A percentile compares a stretch with the other conserved stretches of the same genome.
phyloP scores from a whole-genome alignment of 1,139 yeast genomes.

The Nakaseomyces sp. region DNA sequence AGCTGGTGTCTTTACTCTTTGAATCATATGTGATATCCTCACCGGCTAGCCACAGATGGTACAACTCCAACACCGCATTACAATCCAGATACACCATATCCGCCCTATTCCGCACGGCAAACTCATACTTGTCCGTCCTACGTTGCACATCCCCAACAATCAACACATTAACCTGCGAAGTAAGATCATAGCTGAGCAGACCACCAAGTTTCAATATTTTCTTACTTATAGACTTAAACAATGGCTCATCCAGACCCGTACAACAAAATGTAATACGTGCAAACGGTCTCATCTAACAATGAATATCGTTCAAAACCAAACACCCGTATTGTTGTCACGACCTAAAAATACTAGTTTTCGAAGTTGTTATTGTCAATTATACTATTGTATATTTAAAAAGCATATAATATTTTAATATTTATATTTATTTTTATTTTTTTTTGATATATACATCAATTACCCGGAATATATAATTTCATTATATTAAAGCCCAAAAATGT shows the following conservation, averaged over 20 bases:
- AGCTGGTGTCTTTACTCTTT: constrained; percentile 8
- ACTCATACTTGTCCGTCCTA: constrained; percentile 23
- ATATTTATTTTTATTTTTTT: too few relatives aligned
- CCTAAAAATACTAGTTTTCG: too few relatives aligned
- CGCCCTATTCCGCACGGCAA: constrained; percentile 23
- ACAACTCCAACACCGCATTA: constrained; percentile 18
- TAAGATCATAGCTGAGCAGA: constrained; percentile 22
- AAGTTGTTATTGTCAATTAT: too few relatives aligned
- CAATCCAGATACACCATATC: constrained; percentile 25
- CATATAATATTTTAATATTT: too few relatives aligned
- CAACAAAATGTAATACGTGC: constrained; percentile 28
- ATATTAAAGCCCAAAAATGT: too few relatives aligned
- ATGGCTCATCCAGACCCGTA: constrained; percentile 23
- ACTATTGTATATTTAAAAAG: too few relatives aligned
- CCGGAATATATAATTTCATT: too few relatives aligned
- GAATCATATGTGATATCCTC: constrained; percentile 21
- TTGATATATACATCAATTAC: too few relatives aligned
- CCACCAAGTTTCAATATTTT: constrained; percentile 30
- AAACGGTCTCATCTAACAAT: constrained; percentile 23
- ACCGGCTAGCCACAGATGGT: constrained; percentile 28
- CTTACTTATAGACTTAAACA: constrained; percentile 16
- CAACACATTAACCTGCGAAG: constrained; percentile 25
- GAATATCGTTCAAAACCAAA: too few relatives aligned
- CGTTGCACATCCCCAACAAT: constrained; percentile 16
- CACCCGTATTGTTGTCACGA: too few relatives aligned